Base-by-base conservation (phyloP, 768 basidiomycete species). In the Amanita rubescens region DNA sequence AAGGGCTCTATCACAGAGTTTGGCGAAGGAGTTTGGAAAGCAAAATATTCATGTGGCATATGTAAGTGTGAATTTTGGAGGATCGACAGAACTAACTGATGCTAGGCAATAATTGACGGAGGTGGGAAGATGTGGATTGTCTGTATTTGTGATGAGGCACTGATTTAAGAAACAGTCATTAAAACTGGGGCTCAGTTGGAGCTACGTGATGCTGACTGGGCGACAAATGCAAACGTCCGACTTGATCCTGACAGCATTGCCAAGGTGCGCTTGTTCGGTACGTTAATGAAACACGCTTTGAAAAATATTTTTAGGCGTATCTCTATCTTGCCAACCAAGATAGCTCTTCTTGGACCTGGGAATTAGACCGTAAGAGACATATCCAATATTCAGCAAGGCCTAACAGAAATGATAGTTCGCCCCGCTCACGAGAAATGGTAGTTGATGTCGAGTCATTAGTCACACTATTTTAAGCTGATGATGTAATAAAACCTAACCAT, bases 11-110 rank as follows among this genome's bases (percentile, higher is more conserved):
- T 77, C 79, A 0, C 87, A 89, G 68, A 85, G 85, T 58, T 65
- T 88, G 60, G 78, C 80, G 7, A 87, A 87, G 66, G 86, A 89
- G 61, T 88, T 87, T 61, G 80, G 81, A 22, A 81, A 81, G 64
- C 69, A 87, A 38, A 82, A 87, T 59, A 87, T 89, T 47, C 86
- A 89, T 65, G 87, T 83, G 45, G 77, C 85, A 9, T 85, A 88
- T 67, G 84, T 84, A 58, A 64, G 83, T 75, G 1, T 48, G 8
- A 32, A 27, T 19, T 15, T n/a, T 2, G 27, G n/a, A 5, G 44
- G 15, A 7, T 46, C n/a, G n/a, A n/a, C n/a, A n/a, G n/a, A n/a
- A n/a, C n/a, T n/a, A 10, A 24, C 19, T 20, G 48, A 49, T 35
- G 43, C 41, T 27, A 89, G 83, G 75, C 76, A 34, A 78, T 88